A percentile compares a stretch with the other conserved stretches of the same genome.
Conservation (phyloP, 2,329 filamentous ascomycete species). For the Phoma sp. region DNA sequence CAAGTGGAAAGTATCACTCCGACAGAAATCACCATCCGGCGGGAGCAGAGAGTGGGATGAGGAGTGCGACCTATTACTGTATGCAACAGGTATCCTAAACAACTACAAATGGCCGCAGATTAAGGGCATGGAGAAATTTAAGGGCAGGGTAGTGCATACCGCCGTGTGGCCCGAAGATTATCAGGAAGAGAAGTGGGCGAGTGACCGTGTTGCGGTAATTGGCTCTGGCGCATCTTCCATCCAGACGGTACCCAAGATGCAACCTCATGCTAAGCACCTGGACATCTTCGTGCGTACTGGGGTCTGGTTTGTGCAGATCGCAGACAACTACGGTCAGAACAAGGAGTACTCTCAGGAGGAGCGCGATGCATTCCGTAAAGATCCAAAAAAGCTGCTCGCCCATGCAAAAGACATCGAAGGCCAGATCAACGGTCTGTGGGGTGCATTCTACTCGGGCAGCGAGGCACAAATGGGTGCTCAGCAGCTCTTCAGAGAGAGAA, state of each 20-base stretch:
- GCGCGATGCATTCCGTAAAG: conserved; percentile 50
- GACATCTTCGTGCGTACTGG: conserved; percentile 57
- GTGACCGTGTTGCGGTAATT: conserved; percentile 52
- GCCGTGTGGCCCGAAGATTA: conserved; percentile 56
- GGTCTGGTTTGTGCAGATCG: conserved; percentile 55
- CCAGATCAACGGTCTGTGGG: conserved; percentile 57
- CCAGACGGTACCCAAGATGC: conserved; percentile 57
- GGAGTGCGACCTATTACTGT: conserved; percentile 52
- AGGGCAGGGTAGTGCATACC: conserved; percentile 53
- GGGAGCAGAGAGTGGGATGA: conserved; percentile 51
- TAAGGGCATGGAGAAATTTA: conserved; percentile 54
- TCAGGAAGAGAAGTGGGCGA: conserved; percentile 52
- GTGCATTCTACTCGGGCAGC: conserved; percentile 53
- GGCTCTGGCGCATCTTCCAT: conserved; percentile 55
- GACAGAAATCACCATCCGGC: conserved; percentile 47
- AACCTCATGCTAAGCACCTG: conserved; percentile 54
- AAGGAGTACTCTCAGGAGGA: conserved; percentile 54
- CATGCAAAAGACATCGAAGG: conserved; percentile 56
- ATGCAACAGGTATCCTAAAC: conserved; percentile 54
- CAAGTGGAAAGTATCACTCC: conserved; percentile 58
- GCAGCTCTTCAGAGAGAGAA: conserved; percentile 50
- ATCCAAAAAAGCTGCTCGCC: conserved; percentile 51
- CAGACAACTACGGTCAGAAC: conserved; percentile 54
- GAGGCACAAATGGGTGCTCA: conserved; percentile 50
- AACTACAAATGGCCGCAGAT: conserved; percentile 49